Base-by-base conservation (phyloP, 768 basidiomycete species). In the Lanmaoa rubissima region DNA sequence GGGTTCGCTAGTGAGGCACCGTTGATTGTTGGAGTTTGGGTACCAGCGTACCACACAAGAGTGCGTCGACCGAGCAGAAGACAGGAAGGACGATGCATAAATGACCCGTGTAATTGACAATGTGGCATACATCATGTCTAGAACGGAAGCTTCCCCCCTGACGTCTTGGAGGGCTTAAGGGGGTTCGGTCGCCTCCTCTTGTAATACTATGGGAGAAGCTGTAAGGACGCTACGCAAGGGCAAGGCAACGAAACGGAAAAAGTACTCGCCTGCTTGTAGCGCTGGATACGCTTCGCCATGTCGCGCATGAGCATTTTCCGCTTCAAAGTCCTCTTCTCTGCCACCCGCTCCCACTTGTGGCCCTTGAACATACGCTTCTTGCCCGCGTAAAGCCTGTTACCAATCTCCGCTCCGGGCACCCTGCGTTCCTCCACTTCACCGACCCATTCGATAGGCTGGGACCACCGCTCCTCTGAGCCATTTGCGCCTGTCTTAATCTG, bases 301-400 rank as follows among this genome's bases (percentile, higher is more conserved):
- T 84, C 82, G 64, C 83, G 79, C 79, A 92, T 74, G 54, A 89
- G 74, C 48, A 85, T 78, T 53, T 73, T 73, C 60, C 75, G 82
- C 65, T 78, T 80, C 65, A 72, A 73, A 54, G 74, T 70, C 61
- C 75, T 76, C 66, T 77, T 76, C 54, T 75, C 77, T 61, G 76
- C 77, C 61, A 74, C 67, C 36, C 88, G 81, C 74, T 93, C 87
- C 87, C 88, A 92, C 64, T 82, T 88, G 78, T 93, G 91, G n/a
- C 91, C 91, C 78, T 93, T 94, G 83, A 94, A 93, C 91, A 93
- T 93, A 59, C 81, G 77, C 78, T 84, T 88, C 81, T 82, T 88
- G 55, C 79, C 84, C 11, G 86, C 83, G 61, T 93, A 94, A 62
- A 92, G 72, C 53, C 82, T 79, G 60, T 80, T 79, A 36, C 87